A percentile compares a stretch with the other conserved stretches of the same genome.
Evolutionary conservation across 1,284 basidiomycete genomes (phyloP).

Genomic region (Melampsora larici-populina): DNA sequence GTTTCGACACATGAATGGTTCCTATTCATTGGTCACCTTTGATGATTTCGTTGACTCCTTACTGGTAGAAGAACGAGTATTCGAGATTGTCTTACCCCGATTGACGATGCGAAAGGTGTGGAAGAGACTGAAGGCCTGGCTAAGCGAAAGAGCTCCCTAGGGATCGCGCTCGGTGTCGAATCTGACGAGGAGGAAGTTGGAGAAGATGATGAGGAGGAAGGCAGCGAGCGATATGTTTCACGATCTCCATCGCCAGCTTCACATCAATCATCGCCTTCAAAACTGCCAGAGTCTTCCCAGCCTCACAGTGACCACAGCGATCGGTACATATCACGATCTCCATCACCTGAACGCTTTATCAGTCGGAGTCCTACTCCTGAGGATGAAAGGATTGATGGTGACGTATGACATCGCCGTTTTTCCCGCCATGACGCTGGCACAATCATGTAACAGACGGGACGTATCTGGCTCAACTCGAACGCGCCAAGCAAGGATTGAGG

Average conservation of each 20-base stretch:
- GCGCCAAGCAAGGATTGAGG: no score
- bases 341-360: conserved; percentile 45
- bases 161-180: conserved; percentile 66
- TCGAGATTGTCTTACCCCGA: conserved; percentile 92
- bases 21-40: conserved; percentile 67
- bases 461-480: no score
- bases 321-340: conserved; percentile 47
- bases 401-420: conserved; percentile 7
- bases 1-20: conserved; percentile 70
- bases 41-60: conserved; percentile 89
- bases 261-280: not conserved
- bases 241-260: conserved; percentile 25
- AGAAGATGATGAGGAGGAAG: conserved; percentile 37
- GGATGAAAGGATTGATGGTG: conserved; percentile 33
- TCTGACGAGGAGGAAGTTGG: conserved; percentile 42
- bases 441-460: no score
- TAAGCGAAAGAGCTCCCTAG: conserved; percentile 71
- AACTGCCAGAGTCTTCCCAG: not conserved
- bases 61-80: conserved; percentile 83
- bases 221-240: conserved; percentile 38
- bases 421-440: no score
- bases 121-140: conserved; percentile 88
- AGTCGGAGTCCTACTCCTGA: conserved; percentile 43
- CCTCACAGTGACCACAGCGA: conserved; percentile 40
- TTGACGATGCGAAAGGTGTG: conserved; percentile 77